phyloP scores from a whole-genome alignment of 139 green algal species.

The Tetradesmus obliquus region DNA sequence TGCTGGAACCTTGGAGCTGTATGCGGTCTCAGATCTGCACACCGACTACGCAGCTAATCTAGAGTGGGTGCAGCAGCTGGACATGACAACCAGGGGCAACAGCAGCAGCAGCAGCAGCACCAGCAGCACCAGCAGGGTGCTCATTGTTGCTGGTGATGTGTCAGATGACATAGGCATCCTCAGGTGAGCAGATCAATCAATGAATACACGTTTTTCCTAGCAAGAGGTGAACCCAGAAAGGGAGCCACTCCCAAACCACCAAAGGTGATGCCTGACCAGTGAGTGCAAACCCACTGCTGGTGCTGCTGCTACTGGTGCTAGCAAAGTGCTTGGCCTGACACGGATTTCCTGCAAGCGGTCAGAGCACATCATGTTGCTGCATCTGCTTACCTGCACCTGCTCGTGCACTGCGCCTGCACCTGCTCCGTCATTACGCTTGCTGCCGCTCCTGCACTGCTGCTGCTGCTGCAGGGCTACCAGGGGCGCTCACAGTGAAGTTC shows the following conservation, averaged over 20 bases:
- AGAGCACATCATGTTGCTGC: no score
- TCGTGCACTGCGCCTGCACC: no score
- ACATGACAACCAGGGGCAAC: neutral
- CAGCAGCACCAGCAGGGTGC: conserved; percentile 47
- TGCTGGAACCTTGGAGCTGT: conserved; percentile 50
- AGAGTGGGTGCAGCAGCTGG: conserved; percentile 59
- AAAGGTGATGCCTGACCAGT: neutral
- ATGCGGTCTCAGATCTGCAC: conserved; percentile 81
- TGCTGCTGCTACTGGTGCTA: no score
- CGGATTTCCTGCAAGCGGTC: no score
- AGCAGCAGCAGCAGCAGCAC: conserved; percentile 1
- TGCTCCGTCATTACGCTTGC: no score
- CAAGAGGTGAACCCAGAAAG: neutral
- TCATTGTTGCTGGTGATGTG: conserved; percentile 85
- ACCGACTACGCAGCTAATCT: conserved; percentile 80
- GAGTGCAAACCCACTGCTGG: neutral
- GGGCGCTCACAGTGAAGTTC: no score
- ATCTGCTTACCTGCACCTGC: no score
- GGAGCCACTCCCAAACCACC: neutral
- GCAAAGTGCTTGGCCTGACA: no score
- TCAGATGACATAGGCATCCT: conserved; percentile 70
- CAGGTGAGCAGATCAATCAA: neutral
- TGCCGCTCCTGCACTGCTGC: no score
- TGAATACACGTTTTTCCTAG: no score
- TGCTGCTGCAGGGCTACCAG: no score